phyloP scores from a whole-genome alignment of 768 basidiomycete species.

The Kwoniella bestiolae region DNA sequence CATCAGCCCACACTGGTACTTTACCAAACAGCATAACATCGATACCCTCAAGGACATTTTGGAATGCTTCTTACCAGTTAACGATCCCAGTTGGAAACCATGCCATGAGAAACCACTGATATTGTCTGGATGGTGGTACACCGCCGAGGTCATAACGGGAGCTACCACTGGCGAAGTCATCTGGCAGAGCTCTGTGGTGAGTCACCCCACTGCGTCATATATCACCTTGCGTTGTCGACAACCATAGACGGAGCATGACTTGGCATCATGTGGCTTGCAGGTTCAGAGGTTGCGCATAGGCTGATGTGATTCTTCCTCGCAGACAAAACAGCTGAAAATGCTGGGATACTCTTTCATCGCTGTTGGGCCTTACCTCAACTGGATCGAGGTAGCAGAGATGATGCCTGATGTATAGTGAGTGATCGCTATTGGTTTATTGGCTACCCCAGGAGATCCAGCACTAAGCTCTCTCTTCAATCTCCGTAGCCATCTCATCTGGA shows the following conservation, averaged over 20 bases:
- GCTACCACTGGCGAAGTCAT: constrained; percentile 45
- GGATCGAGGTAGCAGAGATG: constrained; percentile 48
- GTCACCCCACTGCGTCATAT: too few species aligned
- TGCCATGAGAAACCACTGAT: constrained; percentile 44
- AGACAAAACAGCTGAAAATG: constrained; percentile 35
- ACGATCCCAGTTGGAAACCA: constrained; percentile 14
- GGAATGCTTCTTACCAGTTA: constrained; percentile 37
- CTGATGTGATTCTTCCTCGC: too few species aligned
- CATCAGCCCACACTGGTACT: constrained; percentile 36
- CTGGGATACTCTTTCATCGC: constrained; percentile 29
- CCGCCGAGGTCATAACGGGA: constrained; percentile 28
- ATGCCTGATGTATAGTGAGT: constrained; percentile 56
- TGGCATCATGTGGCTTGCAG: too few species aligned
- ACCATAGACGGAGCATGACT: too few species aligned
- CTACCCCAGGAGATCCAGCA: too few species aligned
- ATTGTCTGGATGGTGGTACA: constrained; percentile 49
- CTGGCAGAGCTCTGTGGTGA: constrained; percentile 33
- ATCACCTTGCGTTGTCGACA: too few species aligned
- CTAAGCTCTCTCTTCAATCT: too few species aligned
- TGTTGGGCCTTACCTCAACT: constrained; percentile 46
- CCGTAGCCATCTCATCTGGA: constrained; percentile 40
- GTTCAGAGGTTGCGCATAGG: too few species aligned
- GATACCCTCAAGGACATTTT: constrained; percentile 25
- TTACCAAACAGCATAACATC: constrained; percentile 41
- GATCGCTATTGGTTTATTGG: too few species aligned